Percentiles rank a stretch among this genome's conserved stretches.
Evolutionary conservation across 2,329 filamentous ascomycete species (phyloP).

Genomic region (Amylocarpus encephaloides): DNA sequence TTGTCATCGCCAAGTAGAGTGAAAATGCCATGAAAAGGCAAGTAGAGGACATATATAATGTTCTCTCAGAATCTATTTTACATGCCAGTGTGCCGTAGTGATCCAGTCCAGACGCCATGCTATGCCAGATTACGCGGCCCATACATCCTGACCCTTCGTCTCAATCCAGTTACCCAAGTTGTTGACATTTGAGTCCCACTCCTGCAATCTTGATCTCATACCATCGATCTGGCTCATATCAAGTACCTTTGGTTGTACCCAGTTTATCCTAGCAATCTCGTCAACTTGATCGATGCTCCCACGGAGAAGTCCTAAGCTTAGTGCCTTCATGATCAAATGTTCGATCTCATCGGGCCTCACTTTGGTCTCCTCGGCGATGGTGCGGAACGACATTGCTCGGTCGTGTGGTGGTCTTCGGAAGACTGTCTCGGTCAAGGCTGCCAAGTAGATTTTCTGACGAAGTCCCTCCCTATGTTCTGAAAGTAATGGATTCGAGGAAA

Average conservation of each 20-base stretch:
- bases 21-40: neutral
- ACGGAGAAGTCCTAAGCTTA: slow-evolving; percentile 81
- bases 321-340: slow-evolving; percentile 98
- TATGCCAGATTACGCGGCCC: slow-evolving; percentile 61
- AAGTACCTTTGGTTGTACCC: slow-evolving; percentile 97
- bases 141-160: slow-evolving; percentile 86
- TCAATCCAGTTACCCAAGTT: slow-evolving; percentile 97
- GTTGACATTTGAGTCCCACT: slow-evolving; percentile 96
- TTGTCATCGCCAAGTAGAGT: no score
- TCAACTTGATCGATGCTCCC: slow-evolving; percentile 97
- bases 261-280: slow-evolving; percentile 89
- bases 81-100: slow-evolving; percentile 20
- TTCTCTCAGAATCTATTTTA: slow-evolving; percentile 25
- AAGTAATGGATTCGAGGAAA: slow-evolving; percentile 73
- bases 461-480: slow-evolving; percentile 75
- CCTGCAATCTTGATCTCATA: slow-evolving; percentile 80
- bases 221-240: slow-evolving; percentile 92
- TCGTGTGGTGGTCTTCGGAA: slow-evolving; percentile 95
- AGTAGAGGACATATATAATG: no score
- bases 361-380: slow-evolving; percentile 88
- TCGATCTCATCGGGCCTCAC: slow-evolving; percentile 89
- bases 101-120: slow-evolving; percentile 25
- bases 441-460: slow-evolving; percentile 96
- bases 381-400: slow-evolving; percentile 84
- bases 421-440: slow-evolving; percentile 89